A percentile compares a stretch with the other conserved stretches of the same genome.
Conservation (phyloP, 1,284 basidiomycete genomes). For the Veloporphyrellus conicus region DNA sequence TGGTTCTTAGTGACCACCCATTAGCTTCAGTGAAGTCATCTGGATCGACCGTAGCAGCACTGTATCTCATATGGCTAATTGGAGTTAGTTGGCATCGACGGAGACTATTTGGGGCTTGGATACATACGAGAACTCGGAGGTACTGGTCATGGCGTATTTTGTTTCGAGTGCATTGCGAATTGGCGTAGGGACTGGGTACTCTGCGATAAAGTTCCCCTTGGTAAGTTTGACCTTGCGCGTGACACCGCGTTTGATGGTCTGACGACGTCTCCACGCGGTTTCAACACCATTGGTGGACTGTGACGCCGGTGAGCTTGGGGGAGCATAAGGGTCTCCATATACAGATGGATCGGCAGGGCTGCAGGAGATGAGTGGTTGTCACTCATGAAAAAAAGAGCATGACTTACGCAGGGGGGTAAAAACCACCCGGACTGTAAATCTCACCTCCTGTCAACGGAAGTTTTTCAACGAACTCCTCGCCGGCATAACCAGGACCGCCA, state of each 20-base stretch:
- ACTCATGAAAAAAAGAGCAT: background rate
- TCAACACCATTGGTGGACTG: constrained; percentile 64
- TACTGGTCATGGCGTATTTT: constrained; percentile 68
- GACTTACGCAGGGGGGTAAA: constrained; percentile 69
- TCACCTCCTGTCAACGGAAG: constrained; percentile 60
- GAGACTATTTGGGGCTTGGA: constrained; percentile 1
- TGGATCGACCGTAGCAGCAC: constrained; percentile 89
- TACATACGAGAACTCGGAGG: constrained; percentile 78
- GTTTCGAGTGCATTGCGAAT: constrained; percentile 81
- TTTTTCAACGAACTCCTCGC: constrained; percentile 70
- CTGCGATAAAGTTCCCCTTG: constrained; percentile 85
- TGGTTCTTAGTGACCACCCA: constrained; percentile 81
- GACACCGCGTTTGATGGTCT: constrained; percentile 88
- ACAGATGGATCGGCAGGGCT: constrained; percentile 59
- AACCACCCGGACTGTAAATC: constrained; percentile 49
- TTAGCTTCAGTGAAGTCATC: constrained; percentile 84
- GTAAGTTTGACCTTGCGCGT: constrained; percentile 94
- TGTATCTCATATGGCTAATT: constrained; percentile 83
- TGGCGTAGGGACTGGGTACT: constrained; percentile 87
- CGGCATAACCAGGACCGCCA: constrained; percentile 44
- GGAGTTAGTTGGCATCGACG: constrained; percentile 7
- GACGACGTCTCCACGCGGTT: constrained; percentile 77
- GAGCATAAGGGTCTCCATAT: constrained; percentile 65
- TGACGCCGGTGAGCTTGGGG: constrained; percentile 63
- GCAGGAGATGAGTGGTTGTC: background rate